Conservation (phyloP, 331 rosid genomes). For the Malus hybrid region DNA sequence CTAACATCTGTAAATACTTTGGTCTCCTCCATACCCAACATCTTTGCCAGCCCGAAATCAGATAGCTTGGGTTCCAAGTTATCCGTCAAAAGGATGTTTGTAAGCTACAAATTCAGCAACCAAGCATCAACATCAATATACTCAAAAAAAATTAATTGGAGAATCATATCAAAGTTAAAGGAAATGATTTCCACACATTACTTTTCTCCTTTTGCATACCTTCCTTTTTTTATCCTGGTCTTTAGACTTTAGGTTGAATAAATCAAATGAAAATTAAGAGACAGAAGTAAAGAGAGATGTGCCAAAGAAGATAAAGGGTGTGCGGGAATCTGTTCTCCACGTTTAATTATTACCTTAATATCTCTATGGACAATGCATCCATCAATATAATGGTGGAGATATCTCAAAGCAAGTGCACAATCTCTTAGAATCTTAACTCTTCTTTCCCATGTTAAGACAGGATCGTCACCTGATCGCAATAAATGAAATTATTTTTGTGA, state of each 20-base stretch:
- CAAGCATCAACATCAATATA: neutral
- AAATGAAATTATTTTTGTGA: neutral
- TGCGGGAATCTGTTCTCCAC: too few relatives aligned
- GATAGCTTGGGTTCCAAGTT: slow-evolving; percentile 63
- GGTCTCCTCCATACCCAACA: slow-evolving; percentile 70
- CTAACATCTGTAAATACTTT: slow-evolving; percentile 81
- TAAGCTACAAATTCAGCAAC: slow-evolving; percentile 37
- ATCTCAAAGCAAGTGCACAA: slow-evolving; percentile 63
- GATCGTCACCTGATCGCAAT: slow-evolving; percentile 36
- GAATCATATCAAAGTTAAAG: neutral
- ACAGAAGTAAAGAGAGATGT: too few relatives aligned
- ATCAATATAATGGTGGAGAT: slow-evolving; percentile 67
- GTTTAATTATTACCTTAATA: slow-evolving; percentile 47
- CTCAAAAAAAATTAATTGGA: neutral
- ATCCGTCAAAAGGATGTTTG: slow-evolving; percentile 75
- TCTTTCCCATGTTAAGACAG: slow-evolving; percentile 49
- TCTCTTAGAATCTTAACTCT: slow-evolving; percentile 68
- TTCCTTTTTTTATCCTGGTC: too few relatives aligned
- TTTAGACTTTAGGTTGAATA: too few relatives aligned
- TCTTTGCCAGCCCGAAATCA: slow-evolving; percentile 75
- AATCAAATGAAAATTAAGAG: too few relatives aligned
- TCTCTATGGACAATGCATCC: slow-evolving; percentile 93
- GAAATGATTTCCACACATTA: too few relatives aligned
- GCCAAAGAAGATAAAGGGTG: too few relatives aligned
- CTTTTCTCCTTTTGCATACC: too few relatives aligned